phyloP scores from a whole-genome alignment of 1,284 basidiomycete genomes.

The Microbotryomycetes sp. region DNA sequence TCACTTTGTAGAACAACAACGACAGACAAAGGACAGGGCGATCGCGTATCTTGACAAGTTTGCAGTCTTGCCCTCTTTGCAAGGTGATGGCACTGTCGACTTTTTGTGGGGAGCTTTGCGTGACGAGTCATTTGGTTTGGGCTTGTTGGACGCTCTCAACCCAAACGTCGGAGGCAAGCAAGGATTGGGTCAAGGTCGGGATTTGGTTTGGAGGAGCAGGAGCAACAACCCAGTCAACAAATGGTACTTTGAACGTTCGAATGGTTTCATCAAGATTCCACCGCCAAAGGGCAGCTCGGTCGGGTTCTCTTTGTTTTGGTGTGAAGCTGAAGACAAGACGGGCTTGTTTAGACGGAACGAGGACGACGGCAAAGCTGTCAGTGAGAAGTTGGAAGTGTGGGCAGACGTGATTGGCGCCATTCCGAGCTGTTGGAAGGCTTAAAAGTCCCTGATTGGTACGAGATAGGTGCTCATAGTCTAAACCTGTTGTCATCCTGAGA shows the following conservation, averaged over 20 bases:
- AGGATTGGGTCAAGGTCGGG: slow-evolving; percentile 80
- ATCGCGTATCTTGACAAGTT: slow-evolving; percentile 99
- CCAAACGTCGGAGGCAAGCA: slow-evolving; percentile 81
- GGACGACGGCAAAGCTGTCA: slow-evolving; percentile 9
- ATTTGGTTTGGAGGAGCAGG: slow-evolving; percentile 91
- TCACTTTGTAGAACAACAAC: slow-evolving; percentile 17
- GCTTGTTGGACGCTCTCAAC: slow-evolving; percentile 87
- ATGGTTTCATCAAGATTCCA: slow-evolving; percentile 71
- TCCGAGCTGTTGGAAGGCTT: slow-evolving; percentile 22
- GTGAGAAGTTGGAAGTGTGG: slow-evolving; percentile 31
- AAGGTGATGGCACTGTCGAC: slow-evolving; percentile 97
- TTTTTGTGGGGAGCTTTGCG: slow-evolving; percentile 98
- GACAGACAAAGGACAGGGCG: slow-evolving; percentile 33
- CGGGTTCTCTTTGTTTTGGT: slow-evolving; percentile 87
- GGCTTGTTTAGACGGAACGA: slow-evolving; percentile 32
- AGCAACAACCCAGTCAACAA: slow-evolving; percentile 94
- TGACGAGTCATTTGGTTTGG: slow-evolving; percentile 96
- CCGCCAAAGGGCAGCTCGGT: slow-evolving; percentile 49
- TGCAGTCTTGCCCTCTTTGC: slow-evolving; percentile 85
- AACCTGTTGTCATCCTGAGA: too few species aligned
- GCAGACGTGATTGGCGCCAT: slow-evolving; percentile 29
- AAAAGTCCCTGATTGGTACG: too few species aligned
- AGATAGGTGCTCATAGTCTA: too few species aligned
- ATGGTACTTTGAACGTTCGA: slow-evolving; percentile 97
- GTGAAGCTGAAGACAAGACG: slow-evolving; percentile 81